These are phyloP conservation scores for Liquidambar formosana DNA, from an alignment of 164 flowering plant genomes.

Conservation along the genomic window DNA sequence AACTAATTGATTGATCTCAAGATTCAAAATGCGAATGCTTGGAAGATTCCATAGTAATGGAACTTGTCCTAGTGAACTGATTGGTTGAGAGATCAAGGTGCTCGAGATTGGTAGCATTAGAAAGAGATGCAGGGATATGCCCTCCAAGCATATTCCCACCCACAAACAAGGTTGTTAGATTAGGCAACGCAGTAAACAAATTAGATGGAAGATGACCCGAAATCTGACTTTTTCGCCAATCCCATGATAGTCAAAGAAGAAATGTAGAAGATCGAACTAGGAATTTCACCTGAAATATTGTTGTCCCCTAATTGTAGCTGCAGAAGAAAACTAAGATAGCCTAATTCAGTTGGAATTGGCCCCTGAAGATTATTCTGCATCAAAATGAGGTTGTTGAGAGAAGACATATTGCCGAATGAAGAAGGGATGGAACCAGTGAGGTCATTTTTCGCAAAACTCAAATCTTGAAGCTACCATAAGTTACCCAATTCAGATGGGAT, in stretches of 20 bases:
- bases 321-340: neutral
- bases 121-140: slow-evolving; percentile 12
- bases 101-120: slow-evolving; percentile 16
- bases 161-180: neutral
- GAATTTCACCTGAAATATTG: slow-evolving; percentile 8
- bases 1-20: slow-evolving; percentile 4
- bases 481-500: slow-evolving; percentile 14
- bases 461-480: slow-evolving; percentile 7
- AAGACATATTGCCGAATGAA: slow-evolving; percentile 13
- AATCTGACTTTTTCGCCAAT: neutral
- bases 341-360: slow-evolving; percentile 1
- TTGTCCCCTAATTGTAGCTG: neutral
- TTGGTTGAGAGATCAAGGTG: slow-evolving; percentile 11
- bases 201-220: slow-evolving; percentile 14
- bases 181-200: slow-evolving; percentile 9
- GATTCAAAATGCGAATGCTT: neutral
- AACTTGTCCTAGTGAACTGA: slow-evolving; percentile 9
- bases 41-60: slow-evolving; percentile 11
- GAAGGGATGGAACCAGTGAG: slow-evolving; percentile 10
- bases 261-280: slow-evolving; percentile 4
- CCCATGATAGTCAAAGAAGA: slow-evolving; percentile 3
- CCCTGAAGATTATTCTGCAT: slow-evolving; percentile 5
- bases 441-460: slow-evolving; percentile 14
- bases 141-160: slow-evolving; percentile 17
- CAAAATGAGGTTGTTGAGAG: slow-evolving; percentile 6